A percentile compares a stretch with the other conserved stretches of the same genome.
Evolutionary conservation across 2,329 filamentous ascomycete species (phyloP).

Genomic region (Xylariaceae sp.): DNA sequence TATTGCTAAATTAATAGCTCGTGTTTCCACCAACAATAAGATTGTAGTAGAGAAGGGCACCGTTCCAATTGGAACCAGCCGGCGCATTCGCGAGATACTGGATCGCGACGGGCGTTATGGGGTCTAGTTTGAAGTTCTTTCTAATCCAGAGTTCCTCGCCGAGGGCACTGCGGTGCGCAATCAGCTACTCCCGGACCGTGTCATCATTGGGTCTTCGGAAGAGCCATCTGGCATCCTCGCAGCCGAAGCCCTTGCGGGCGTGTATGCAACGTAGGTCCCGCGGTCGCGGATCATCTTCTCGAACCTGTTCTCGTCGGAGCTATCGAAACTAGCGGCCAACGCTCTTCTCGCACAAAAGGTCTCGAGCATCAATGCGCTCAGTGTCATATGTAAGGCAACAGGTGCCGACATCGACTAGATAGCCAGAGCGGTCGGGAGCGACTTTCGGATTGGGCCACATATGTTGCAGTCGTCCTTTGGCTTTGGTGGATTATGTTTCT

Average conservation of each 20-base stretch:
- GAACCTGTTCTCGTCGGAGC: slow-evolving; percentile 76
- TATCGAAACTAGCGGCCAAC: slow-evolving; percentile 79
- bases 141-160: slow-evolving; percentile 80
- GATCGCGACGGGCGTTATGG: slow-evolving; percentile 42
- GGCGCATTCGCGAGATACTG: slow-evolving; percentile 72
- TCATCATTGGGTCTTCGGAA: slow-evolving; percentile 73
- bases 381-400: slow-evolving; percentile 74
- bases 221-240: slow-evolving; percentile 65
- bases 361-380: slow-evolving; percentile 78
- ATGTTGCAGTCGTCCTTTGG: slow-evolving; percentile 76
- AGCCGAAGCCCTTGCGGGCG: slow-evolving; percentile 64
- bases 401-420: slow-evolving; percentile 76
- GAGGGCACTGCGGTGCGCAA: slow-evolving; percentile 76
- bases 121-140: slow-evolving; percentile 75
- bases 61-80: slow-evolving; percentile 74
- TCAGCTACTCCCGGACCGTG: slow-evolving; percentile 70
- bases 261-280: slow-evolving; percentile 75
- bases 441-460: slow-evolving; percentile 71
- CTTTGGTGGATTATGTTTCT: slow-evolving; percentile 80
- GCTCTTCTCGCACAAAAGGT: slow-evolving; percentile 80
- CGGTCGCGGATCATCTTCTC: slow-evolving; percentile 69
- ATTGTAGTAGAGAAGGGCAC: slow-evolving; percentile 76
- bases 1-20: neutral
- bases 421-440: slow-evolving; percentile 69
- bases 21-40: neutral